Evolutionary conservation across 2,329 filamentous ascomycete genomes (phyloP).

Genomic region (Albophoma yamanashiensis): DNA sequence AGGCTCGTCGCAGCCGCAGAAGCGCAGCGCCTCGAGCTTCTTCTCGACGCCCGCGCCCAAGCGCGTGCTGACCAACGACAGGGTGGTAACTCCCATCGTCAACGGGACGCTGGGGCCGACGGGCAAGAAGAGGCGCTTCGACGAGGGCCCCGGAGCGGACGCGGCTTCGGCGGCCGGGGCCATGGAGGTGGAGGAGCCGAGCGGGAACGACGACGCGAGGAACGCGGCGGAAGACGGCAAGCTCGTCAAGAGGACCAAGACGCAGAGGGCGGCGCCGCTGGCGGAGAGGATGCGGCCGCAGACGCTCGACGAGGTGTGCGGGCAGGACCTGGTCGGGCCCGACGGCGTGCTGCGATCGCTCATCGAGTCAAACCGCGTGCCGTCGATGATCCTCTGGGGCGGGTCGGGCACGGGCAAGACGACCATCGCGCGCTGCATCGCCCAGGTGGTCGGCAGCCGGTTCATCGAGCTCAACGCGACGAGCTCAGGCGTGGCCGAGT

Average conservation of each 20-base stretch:
- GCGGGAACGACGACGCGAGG: conserved; percentile 1
- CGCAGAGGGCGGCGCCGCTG: conserved; percentile 64
- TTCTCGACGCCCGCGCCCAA: conserved; percentile 53
- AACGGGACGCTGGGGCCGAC: conserved; percentile 21
- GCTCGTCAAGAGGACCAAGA: conserved; percentile 55
- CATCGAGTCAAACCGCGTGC: conserved; percentile 76
- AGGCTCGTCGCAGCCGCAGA: conserved; percentile 28
- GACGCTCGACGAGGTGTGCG: conserved; percentile 75
- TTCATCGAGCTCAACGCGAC: conserved; percentile 97
- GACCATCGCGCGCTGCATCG: conserved; percentile 85
- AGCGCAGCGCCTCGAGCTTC: conserved; percentile 46
- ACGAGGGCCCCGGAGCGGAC: conserved; percentile 38
- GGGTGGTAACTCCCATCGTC: conserved; percentile 19
- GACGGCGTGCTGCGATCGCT: conserved; percentile 76
- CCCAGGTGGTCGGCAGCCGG: conserved; percentile 67
- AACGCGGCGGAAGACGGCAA: conserved; percentile 5
- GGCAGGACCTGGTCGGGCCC: conserved; percentile 82
- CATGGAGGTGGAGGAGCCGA: not conserved
- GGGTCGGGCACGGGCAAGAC: conserved; percentile 75
- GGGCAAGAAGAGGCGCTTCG: conserved; percentile 40
- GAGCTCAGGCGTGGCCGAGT: conserved; percentile 75
- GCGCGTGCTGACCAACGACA: conserved; percentile 25
- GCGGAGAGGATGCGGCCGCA: conserved; percentile 89
- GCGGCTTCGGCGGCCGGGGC: conserved; percentile 1
- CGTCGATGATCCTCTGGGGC: conserved; percentile 94